Evolutionary conservation across 1,284 basidiomycete species (phyloP), one percentile per base, ranked within the genome.

Genomic region (Cryptococcus amylolentus): DNA sequence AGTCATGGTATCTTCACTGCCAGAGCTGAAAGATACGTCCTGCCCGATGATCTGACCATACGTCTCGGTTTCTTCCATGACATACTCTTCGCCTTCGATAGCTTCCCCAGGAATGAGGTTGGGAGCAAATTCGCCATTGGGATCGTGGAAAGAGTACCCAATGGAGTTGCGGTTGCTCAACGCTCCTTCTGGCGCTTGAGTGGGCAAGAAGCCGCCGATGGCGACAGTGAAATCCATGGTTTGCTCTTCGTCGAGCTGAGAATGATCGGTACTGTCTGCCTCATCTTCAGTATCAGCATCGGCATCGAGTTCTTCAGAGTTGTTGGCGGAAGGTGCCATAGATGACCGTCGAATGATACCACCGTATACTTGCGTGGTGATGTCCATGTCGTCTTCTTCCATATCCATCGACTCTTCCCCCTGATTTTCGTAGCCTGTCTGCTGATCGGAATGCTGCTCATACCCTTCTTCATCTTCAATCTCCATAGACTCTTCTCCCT

Each of bases 401-500:
- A 65, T 68, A n/a, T 64, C 64, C 26, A 56, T 55, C 31, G 31
- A 35, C 16, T 64, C 59, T 28, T 62, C 65, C 31, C 63, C 58
- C 20, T 58, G 60, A 14, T 68, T 62, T 45, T 63, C 64, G 41
- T 64, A 61, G 12, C 59, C 57, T 37, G 58, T 58, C 28, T 40
- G 12, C 8, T 51, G 42, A n/a, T 28, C 40, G 26, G 31, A 8
- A 27, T 49, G 31, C 14, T 13, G 8, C 8, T 20, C 52, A 27
- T 14, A 23, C 28, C 13, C 26, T 10, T 50, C 31, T 12, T 71
- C 70, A 5, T 66, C 66, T 50, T 75, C 75, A 31, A 76, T 58
- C 28, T 90, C 88, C 76, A 86, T 82, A 35, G 68, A 82, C 49
- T 77, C 81, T 60, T 86, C 84, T 7, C 82, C 84, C 27, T 82